Percentiles rank a stretch among this genome's conserved stretches.
These are phyloP conservation scores for Ceratocystiopsis brevicomis DNA, from an alignment of 2,329 filamentous ascomycete genomes.

Conservation along the genomic window DNA sequence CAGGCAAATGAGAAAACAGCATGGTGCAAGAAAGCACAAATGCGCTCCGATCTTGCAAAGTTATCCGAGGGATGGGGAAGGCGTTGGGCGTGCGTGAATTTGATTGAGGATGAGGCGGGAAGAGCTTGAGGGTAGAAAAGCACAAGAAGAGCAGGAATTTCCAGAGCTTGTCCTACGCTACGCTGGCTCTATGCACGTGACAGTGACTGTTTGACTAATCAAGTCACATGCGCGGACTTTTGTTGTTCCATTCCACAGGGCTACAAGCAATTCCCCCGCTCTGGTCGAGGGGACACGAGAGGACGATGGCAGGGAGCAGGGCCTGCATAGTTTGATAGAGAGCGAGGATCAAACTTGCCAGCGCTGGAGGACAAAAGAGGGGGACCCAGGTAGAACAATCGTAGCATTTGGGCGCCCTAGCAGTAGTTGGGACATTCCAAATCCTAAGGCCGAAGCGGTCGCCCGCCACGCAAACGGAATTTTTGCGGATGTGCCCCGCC, in stretches of 20 bases:
- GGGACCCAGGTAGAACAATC: no score
- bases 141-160: neutral
- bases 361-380: neutral
- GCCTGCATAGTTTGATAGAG: no score
- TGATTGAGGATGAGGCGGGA: no score
- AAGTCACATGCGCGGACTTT: conserved; percentile 2
- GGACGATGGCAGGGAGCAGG: neutral
- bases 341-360: no score
- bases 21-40: no score
- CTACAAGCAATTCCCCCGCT: neutral
- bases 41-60: no score
- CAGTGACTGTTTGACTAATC: no score
- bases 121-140: no score
- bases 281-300: neutral
- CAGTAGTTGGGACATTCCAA: neutral
- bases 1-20: neutral
- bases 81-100: no score
- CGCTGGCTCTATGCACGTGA: no score
- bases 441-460: neutral
- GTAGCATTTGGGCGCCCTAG: no score
- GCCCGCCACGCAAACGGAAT: conserved; percentile 3
- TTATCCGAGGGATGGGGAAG: no score
- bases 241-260: conserved; percentile 2
- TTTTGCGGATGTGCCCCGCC: conserved; percentile 6
- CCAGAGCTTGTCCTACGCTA: neutral